Base-by-base conservation (phyloP, 495 filamentous ascomycete genomes). In the Baudoinia panamericana region DNA sequence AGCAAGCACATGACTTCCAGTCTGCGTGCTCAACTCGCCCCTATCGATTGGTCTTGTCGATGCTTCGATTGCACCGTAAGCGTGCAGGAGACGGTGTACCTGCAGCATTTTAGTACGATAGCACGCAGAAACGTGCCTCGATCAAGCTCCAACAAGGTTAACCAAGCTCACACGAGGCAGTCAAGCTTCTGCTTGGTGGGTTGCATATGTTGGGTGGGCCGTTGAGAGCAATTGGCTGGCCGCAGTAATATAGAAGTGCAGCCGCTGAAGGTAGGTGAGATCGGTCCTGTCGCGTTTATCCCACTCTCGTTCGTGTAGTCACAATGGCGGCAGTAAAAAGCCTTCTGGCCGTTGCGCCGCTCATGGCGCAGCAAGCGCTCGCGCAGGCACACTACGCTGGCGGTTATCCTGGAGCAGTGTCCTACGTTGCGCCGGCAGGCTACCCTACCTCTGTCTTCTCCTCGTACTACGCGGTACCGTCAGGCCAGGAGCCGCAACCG, bases 401-500 rank as follows among this genome's bases (percentile, higher is more conserved):
- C 2, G 7, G 23, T 8, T 22, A 48, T 6, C 48, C 44, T n/a
- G 68, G 67, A n/a, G 52, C 48, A 12, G 45, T 63, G 4, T 65
- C 62, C 3, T 77, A 63, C 37, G 62, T 68, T 9, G 71, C 70
- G 7, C 62, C 64, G 0, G 58, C 66, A 7, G 66, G 62, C 9
- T 75, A 74, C 45, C 71, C 71, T 5, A 73, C 71, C 2, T 63
- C 63, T 16, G 66, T 63, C 25, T 76, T 71, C 52, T 62, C 61
- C 0, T 65, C 65, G 41, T 76, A 73, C 48, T 67, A 66, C 43
- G 56, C 65, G 10, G 63, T 65, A 19, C 65, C 70, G 5, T 65
- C 73, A 31, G 75, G 71, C 25, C 57, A 63, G 39, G 65, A 78
- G 54, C 70, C 72, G 24, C 71, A 78, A 49, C 73, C 73, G 8